Evolutionary conservation across 306 rosid species (phyloP), one percentile per base, ranked within the genome.

Genomic region (Parietaria judaica): DNA sequence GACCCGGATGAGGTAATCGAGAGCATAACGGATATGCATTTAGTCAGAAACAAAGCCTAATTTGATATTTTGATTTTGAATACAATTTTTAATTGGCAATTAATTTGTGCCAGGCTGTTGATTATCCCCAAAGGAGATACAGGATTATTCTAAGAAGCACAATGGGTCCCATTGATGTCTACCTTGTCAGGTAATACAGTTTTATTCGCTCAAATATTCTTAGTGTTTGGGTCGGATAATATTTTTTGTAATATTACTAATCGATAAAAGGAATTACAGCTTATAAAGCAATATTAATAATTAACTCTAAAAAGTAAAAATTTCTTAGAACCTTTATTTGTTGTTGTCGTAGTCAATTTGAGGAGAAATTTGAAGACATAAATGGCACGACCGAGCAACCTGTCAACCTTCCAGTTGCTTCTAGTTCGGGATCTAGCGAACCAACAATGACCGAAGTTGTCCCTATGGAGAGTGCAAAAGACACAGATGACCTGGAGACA

Each of bases 91-190:
- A 80, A 60, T 49, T 70, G 31, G 53, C 68, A 51, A 64, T 83
- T 81, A 56, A 54, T 76, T 66, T 62, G 58, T 73, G 65, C 63
- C 81, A 94, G 99, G 94, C 88, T 61, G 94, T 79, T 51, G 99
- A 94, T 73, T 84, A 84, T 86, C 87, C 79, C 31, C 97, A 84
- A 66, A 82, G 96, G 71, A 86, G 94, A 86, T 94, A 94, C 71
- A 79, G 97, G 73, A 76, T 88, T 67, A 87, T 94, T 72, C 94
- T 94, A 54, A 84, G 99, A 84, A 94, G 99, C 81, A 81, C 99
- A 56, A 94, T 94, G 99, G 99, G 99, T 46, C 97, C 99, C 38
- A 86, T 94, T 65, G 99, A 94, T 74, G 95, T 94, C 69, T 94
- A 94, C 75, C 96, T 94, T 70, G 88, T 94, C 80, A 94, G 99